phyloP scores from a whole-genome alignment of 2,329 filamentous ascomycete genomes.

The Chalaropsis ovoidea region DNA sequence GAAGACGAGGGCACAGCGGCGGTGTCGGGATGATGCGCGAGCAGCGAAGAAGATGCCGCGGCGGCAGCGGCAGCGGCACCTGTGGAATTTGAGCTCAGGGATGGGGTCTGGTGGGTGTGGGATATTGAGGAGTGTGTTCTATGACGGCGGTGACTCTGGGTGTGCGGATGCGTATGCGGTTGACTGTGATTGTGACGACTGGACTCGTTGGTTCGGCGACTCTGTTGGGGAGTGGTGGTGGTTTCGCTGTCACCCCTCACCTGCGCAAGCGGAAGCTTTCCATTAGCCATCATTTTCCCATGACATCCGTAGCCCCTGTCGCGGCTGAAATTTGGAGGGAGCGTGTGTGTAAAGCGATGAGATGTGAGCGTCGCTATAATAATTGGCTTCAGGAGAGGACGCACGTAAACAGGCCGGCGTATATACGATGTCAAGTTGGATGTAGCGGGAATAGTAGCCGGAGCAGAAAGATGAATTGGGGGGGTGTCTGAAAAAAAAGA shows the following conservation, averaged over 20 bases:
- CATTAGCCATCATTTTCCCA: constrained; percentile 5
- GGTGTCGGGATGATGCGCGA: neutral
- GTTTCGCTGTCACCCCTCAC: neutral
- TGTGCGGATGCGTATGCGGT: neutral
- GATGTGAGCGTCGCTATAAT: neutral
- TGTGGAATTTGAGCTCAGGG: neutral
- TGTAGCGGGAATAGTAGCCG: neutral
- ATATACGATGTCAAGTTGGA: neutral
- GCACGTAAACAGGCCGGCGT: neutral
- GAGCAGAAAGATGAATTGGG: neutral
- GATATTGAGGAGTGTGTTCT: neutral
- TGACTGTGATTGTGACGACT: neutral
- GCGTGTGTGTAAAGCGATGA: neutral
- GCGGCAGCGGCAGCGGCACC: neutral
- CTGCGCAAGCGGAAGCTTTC: constrained; percentile 12
- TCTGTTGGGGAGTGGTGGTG: neutral
- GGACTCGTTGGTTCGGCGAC: neutral
- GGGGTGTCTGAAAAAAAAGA: neutral
- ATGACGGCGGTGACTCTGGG: neutral
- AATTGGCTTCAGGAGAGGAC: neutral
- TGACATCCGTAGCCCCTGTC: constrained; percentile 11
- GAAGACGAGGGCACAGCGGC: neutral
- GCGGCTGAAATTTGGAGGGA: neutral
- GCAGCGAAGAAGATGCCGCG: neutral
- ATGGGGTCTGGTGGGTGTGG: neutral